Percentiles rank a stretch among this genome's conserved stretches.
These are phyloP conservation scores for Sclerotinia trifoliorum DNA, from an alignment of 2,329 filamentous ascomycete species.

Conservation along the genomic window DNA sequence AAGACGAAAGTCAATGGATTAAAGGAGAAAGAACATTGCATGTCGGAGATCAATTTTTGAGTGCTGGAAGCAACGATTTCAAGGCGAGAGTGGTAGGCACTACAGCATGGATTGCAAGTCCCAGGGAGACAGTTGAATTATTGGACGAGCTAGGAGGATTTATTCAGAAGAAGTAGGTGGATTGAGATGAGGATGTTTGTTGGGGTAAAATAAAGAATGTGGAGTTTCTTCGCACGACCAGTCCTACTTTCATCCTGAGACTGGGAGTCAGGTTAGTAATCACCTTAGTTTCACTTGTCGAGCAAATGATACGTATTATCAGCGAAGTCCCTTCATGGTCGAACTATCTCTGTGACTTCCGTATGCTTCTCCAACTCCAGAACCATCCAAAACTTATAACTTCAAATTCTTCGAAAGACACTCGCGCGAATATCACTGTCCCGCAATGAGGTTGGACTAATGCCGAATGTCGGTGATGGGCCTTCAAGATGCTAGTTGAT, in stretches of 20 bases:
- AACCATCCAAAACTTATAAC: background rate
- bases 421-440: background rate
- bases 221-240: background rate
- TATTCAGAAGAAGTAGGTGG: conserved; percentile 24
- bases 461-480: background rate
- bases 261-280: background rate
- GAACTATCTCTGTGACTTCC: background rate
- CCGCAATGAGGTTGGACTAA: background rate
- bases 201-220: background rate
- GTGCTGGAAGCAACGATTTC: conserved; percentile 94
- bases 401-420: background rate
- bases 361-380: background rate
- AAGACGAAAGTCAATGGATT: conserved; percentile 45
- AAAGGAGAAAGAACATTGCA: conserved; percentile 79
- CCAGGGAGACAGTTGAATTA: conserved; percentile 83
- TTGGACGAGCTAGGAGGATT: conserved; percentile 75
- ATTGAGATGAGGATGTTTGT: background rate
- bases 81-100: conserved; percentile 89
- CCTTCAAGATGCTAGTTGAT: background rate
- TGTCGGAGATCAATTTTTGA: conserved; percentile 95
- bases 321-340: background rate
- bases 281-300: background rate
- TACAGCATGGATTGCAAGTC: conserved; percentile 95
- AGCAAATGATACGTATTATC: background rate
- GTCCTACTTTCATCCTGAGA: background rate